Percentiles rank a stretch among this genome's conserved stretches.
Conservation (phyloP, 257 asterid genomes). For the Primulina huaijiensis region DNA sequence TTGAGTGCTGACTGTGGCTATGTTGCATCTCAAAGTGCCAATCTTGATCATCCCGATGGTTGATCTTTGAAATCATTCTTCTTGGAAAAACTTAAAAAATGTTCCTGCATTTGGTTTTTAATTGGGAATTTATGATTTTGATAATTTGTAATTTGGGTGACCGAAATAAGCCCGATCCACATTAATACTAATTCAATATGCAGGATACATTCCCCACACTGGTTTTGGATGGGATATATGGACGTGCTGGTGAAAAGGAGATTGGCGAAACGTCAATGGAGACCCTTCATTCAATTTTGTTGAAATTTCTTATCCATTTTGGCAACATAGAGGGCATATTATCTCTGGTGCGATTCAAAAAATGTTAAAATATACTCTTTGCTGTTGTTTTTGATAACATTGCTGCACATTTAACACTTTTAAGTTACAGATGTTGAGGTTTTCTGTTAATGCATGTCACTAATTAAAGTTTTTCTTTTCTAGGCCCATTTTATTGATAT, state of each 20-base stretch:
- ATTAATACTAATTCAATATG: conserved; percentile 22
- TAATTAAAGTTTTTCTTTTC: conserved; percentile 34
- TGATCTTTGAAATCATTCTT: conserved; percentile 2
- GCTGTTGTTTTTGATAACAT: conserved; percentile 16
- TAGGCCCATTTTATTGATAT: conserved; percentile 80
- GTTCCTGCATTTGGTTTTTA: conserved; percentile 9
- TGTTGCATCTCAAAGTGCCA: conserved; percentile 5
- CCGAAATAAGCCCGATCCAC: conserved; percentile 19
- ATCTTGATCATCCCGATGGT: not conserved
- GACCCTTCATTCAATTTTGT: conserved; percentile 64
- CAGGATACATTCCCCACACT: conserved; percentile 52
- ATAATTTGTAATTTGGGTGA: conserved; percentile 21
- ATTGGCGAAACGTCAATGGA: conserved; percentile 53
- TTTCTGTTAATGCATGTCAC: conserved; percentile 24
- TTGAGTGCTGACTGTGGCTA: conserved; percentile 10
- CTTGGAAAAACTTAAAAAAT: conserved; percentile 5
- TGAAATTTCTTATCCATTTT: conserved; percentile 58
- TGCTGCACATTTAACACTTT: conserved; percentile 1
- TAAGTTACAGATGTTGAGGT: conserved; percentile 14
- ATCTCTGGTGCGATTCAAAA: conserved; percentile 53
- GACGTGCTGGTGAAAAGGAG: conserved; percentile 37
- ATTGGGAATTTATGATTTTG: not conserved
- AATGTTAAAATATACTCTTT: conserved; percentile 15
- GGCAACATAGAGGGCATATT: conserved; percentile 49
- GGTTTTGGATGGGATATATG: conserved; percentile 62